Evolutionary conservation across 768 basidiomycete genomes (phyloP), one percentile per base, ranked within the genome.

Genomic region (Phaeotremella fagi): DNA sequence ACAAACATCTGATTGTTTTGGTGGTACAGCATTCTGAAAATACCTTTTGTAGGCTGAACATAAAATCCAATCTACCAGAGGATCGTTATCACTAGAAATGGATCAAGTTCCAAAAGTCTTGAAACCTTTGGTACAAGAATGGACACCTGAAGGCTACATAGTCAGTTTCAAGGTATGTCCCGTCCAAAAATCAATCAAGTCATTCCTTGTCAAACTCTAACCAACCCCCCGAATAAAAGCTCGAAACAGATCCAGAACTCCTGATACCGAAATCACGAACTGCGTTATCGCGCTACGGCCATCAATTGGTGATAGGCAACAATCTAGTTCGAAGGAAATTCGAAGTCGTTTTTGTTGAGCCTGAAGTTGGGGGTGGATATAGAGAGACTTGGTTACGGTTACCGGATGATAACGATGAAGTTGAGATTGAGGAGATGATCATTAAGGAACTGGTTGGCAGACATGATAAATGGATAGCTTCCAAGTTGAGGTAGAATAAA

Each of bases 71-170:
- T 95, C 91, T 0, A 88, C 89, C 25, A 91, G 94, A 70, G 94
- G 92, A 1, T 92, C 85, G 60, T 77, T 98, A 23, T 82, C 83
- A 42, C 87, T 98, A 51, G 92, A 98, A 74, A 99, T 98, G 95
- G 95, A 99, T 69, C 91, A 97, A 73, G 92, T 98, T 0, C 95
- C 95, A 6, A 99, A 99, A 75, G 85, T 97, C 29, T 77, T 99
- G 42, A 87, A 88, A 73, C 87, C 90, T 0, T 78, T 99, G 77
- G 91, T 97, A 5, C 84, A 86, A 41, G 90, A 98, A 71, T 99
- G 95, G 94, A 86, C 84, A 1, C 83, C 80, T 5, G 83, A 87
- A 41, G 92, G 90, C 0, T 98, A 84, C 71, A 85, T 97, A 33
- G 89, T 99, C 35, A 94, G 90, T 0, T 99, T 99, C 82, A 99